A percentile compares a stretch with the other conserved stretches of the same genome.
These are phyloP conservation scores for Flaveria ramosissima DNA, from an alignment of 129 eudicot species.

Conservation along the genomic window DNA sequence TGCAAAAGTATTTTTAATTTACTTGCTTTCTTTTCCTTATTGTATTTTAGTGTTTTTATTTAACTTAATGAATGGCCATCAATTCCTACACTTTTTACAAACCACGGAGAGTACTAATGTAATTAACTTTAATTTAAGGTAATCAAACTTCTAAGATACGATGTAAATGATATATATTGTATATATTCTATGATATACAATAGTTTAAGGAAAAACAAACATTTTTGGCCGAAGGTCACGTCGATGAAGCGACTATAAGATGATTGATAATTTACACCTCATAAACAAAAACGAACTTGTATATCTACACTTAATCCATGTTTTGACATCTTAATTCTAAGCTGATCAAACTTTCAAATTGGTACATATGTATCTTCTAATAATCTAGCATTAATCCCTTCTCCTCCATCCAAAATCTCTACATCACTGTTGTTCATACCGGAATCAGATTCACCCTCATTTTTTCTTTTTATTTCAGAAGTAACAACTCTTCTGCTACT, in stretches of 20 bases:
- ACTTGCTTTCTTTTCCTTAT: no score
- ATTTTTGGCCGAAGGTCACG: no score
- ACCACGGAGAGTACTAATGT: no score
- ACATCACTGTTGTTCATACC: conserved; percentile 17
- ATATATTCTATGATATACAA: no score
- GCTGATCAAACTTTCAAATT: conserved; percentile 22
- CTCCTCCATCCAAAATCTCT: conserved; percentile 21
- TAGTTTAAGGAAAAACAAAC: no score
- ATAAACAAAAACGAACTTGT: not conserved
- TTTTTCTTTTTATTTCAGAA: conserved; percentile 1
- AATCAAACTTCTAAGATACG: no score
- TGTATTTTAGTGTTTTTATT: no score
- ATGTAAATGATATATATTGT: no score
- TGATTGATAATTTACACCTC: not conserved
- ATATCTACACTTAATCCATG: conserved; percentile 8
- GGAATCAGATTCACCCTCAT: conserved; percentile 3
- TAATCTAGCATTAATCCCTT: conserved; percentile 24
- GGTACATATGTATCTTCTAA: conserved; percentile 10
- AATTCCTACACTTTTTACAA: no score
- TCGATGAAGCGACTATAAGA: not conserved
- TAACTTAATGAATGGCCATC: no score
- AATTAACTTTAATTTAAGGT: no score
- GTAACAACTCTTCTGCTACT: conserved; percentile 4
- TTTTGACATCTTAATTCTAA: conserved; percentile 36
- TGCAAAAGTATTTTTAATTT: no score